Base-by-base conservation (phyloP, 345 rosid genomes). In the Populus davidiana region DNA sequence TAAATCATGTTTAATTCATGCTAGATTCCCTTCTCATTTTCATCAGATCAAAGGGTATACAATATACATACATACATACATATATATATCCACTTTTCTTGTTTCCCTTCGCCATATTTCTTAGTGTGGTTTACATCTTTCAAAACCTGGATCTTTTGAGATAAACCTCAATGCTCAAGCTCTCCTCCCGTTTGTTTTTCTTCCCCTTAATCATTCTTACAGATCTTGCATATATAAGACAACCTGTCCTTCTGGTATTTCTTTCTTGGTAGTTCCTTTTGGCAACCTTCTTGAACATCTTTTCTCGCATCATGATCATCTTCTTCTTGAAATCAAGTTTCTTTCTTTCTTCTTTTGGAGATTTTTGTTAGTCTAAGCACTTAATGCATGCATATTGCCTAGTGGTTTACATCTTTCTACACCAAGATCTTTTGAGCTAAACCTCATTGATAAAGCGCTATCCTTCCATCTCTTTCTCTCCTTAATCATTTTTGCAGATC, bases 21-120 rank as follows among this genome's bases (percentile, higher is more conserved):
- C 18, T 62, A 39, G 38, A 61, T 74, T 44, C 77, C 77, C 9
- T n/a, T 79, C 69, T 80, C 27, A n/a, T 23, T 56, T 62, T 31
- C 76, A 47, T 49, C 70, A 23, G 33, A 47, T 43, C 18, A 74
- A 74, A 69, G 71, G 72, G 67, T 70, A 13, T 38, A 33, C 5
- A 33, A 33, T 33, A 33, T 33, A 33, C 36, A 4, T 33, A 5
- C 36, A 4, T 33, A 5, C 36, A 33, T 33, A 33, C 36, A 7
- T 38, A 7, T 38, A 7, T 75, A 18, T 71, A 66, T n/a, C 20
- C 49, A 27, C 33, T 69, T 59, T 50, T 27, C 67, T 52, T 68
- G 50, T 73, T 23, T 3, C 35, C 75, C 5, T 73, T 56, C 62
- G 63, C 69, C 72, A 33, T 38, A 63, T 43, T n/a, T 16, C 59